Base-by-base conservation (phyloP, 768 basidiomycete genomes). In the Lyophyllum shimeji region DNA sequence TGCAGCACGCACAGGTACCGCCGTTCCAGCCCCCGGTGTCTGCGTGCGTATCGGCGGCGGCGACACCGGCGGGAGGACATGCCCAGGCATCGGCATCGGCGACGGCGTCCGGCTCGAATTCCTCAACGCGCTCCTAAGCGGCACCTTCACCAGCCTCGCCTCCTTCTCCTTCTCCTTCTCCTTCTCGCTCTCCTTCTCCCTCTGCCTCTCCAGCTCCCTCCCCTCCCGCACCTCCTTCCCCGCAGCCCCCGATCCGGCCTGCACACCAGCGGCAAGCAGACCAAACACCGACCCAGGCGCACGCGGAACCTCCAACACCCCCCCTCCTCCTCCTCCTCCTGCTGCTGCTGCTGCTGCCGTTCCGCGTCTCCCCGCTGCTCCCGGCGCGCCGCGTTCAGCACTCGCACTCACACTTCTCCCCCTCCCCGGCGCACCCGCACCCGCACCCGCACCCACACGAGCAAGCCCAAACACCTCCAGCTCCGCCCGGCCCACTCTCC, bases 101-200 rank as follows among this genome's bases (percentile, higher is more conserved):
- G 82, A 82, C 8, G 82, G 79, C 23, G 79, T 77, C 46, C 79
- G 68, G 56, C 79, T 82, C 12, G 75, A 44, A 55, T 80, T 79
- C 60, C 81, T 79, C 69, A 90, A 59, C 21, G 87, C 89, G 52
- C 87, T 88, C 52, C 80, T 76, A 29, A 90, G 63, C 0, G 87
- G 87, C 24, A 74, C 66, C 65, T 77, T 80, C 8, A 72, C 70
- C 2, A 76, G 74, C 7, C 70, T 65, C 24, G 55, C 63, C 42
- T 51, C 47, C 18, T 17, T 50, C 20, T 34, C 18, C 48, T 34
- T 13, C 48, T 11, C 46, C 29, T 52, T 27, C 33, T 17, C 54
- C 29, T 20, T 13, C 43, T 39, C 40, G 34, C 27, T 31, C 34
- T 37, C 24, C 13, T 18, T 43, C 20, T 47, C 29, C 31, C 6